A percentile compares a stretch with the other conserved stretches of the same genome.
Evolutionary conservation across 73 alveolate genomes (phyloP).

Genomic region (Paramecium tetraurelia): DNA sequence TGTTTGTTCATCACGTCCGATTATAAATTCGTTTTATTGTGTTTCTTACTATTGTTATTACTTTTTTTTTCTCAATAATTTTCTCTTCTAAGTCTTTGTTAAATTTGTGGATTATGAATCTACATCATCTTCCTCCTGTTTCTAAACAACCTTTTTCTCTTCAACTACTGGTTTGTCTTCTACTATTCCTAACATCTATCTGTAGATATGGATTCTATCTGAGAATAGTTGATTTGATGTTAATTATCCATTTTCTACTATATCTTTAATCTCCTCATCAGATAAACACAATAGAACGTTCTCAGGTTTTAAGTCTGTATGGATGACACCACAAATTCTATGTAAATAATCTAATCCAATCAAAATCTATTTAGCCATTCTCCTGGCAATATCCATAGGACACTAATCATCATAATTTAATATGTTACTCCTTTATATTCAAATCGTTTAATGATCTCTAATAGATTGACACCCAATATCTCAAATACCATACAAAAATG

Average conservation of each 20-base stretch:
- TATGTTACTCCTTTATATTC: conserved; percentile 71
- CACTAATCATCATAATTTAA: background rate
- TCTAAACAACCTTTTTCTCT: background rate
- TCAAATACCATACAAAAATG: conserved; percentile 97
- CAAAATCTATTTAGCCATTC: conserved; percentile 89
- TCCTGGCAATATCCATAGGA: conserved; percentile 70
- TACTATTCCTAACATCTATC: conserved; percentile 47
- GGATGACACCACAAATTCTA: conserved; percentile 93
- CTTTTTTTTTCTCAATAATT: conserved; percentile 45
- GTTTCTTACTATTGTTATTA: background rate
- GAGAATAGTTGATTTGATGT: conserved; percentile 51
- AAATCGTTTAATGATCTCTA: conserved; percentile 90
- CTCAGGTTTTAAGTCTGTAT: conserved; percentile 97
- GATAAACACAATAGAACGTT: conserved; percentile 88
- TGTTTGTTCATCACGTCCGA: background rate
- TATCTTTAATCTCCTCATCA: conserved; percentile 76
- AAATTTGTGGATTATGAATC: background rate
- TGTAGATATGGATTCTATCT: conserved; percentile 42
- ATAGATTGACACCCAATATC: conserved; percentile 97
- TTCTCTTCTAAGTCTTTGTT: conserved; percentile 50
- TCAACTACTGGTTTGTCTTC: conserved; percentile 10
- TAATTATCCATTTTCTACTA: conserved; percentile 66
- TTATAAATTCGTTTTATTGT: background rate
- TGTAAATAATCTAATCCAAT: conserved; percentile 97
- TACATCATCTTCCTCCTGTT: background rate